These are phyloP conservation scores for Aspergillus terreus DNA, from an alignment of 2,329 filamentous ascomycete genomes.

Conservation along the genomic window DNA sequence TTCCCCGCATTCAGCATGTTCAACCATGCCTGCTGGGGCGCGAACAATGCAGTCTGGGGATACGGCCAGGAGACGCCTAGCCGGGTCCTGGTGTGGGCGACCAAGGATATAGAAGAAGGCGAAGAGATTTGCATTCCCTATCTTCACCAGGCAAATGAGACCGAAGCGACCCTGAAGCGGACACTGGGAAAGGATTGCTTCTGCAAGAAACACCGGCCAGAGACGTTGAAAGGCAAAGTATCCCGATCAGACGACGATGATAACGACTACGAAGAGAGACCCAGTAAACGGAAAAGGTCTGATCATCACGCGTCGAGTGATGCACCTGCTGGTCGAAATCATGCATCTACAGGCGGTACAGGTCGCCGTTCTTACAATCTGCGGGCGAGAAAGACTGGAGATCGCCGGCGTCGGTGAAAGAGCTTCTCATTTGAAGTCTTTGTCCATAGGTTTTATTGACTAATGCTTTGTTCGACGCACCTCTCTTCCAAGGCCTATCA, in stretches of 20 bases:
- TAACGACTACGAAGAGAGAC: too few species aligned
- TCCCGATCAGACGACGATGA: not conserved
- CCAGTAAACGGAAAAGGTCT: too few species aligned
- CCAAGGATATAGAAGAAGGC: constrained; percentile 16
- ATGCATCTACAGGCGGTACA: too few species aligned
- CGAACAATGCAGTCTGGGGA: constrained; percentile 27
- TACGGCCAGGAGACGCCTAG: constrained; percentile 26
- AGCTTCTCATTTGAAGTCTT: not conserved
- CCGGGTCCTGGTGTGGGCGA: constrained; percentile 28
- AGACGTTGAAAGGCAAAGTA: not conserved
- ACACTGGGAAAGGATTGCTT: not conserved
- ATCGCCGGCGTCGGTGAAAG: not conserved
- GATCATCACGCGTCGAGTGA: too few species aligned
- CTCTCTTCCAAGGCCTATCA: too few species aligned
- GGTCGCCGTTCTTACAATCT: not conserved
- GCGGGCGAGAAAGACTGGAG: not conserved
- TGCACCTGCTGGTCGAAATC: too few species aligned
- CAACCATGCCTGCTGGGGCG: constrained; percentile 21
- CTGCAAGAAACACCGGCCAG: not conserved
- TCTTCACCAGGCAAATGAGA: constrained; percentile 1
- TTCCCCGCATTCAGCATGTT: constrained; percentile 32
- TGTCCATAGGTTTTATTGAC: too few species aligned
- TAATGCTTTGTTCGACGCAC: too few species aligned
- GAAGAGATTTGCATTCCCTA: constrained; percentile 27
- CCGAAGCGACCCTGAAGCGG: not conserved